phyloP scores from a whole-genome alignment of 139 green algal species.

The Raphidocelis subcapitata region DNA sequence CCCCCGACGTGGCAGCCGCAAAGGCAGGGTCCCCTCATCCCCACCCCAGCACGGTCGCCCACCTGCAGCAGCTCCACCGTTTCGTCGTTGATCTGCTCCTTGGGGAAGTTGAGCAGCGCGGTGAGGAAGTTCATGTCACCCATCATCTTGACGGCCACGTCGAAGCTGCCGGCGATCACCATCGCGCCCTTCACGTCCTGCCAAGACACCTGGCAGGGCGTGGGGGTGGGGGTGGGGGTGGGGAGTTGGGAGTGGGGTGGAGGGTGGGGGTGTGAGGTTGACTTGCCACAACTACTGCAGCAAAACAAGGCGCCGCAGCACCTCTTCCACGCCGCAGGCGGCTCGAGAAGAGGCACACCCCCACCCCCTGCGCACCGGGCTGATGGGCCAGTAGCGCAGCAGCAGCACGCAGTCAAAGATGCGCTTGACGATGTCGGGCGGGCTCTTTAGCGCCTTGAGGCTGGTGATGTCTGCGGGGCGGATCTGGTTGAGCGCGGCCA shows the following conservation, averaged over 20 bases:
- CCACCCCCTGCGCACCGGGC: slow-evolving; percentile 8
- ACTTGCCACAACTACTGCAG: too few relatives aligned
- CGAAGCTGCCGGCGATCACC: slow-evolving; percentile 83
- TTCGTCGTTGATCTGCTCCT: slow-evolving; percentile 95
- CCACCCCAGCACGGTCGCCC: background rate
- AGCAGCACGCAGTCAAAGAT: slow-evolving; percentile 96
- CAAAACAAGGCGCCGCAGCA: too few relatives aligned
- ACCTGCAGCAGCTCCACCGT: slow-evolving; percentile 70
- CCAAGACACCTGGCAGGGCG: slow-evolving; percentile 59
- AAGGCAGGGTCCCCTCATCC: too few relatives aligned
- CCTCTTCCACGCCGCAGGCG: too few relatives aligned
- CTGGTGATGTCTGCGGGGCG: slow-evolving; percentile 83
- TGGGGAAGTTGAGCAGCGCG: slow-evolving; percentile 90
- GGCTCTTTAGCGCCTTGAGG: slow-evolving; percentile 94
- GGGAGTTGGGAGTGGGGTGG: background rate
- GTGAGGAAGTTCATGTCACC: slow-evolving; percentile 87
- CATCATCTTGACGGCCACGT: slow-evolving; percentile 93
- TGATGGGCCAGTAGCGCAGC: slow-evolving; percentile 59
- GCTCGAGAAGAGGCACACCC: too few relatives aligned
- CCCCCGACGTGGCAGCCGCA: too few relatives aligned
- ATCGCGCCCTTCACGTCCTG: slow-evolving; percentile 81
- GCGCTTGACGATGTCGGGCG: slow-evolving; percentile 93
- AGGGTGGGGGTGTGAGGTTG: too few relatives aligned
- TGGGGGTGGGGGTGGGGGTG: background rate
- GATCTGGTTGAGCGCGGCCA: slow-evolving; percentile 81